Evolutionary conservation across 1,284 basidiomycete genomes (phyloP), one percentile per base, ranked within the genome.

Genomic region (Ceratobasidium sp.): DNA sequence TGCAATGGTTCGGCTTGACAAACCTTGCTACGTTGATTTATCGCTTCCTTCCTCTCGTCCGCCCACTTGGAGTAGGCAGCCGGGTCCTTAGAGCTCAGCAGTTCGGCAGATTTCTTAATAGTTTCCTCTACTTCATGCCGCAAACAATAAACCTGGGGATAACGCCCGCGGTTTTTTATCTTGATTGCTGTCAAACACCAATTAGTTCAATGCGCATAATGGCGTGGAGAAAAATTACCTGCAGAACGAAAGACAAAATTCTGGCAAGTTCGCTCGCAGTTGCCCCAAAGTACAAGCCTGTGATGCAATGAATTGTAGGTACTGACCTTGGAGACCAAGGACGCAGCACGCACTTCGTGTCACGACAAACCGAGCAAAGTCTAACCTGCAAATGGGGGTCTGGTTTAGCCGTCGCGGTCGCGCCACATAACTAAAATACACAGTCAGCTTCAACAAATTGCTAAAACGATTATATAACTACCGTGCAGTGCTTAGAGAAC

Each of bases 401-500:
- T 16, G 28, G 26, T n/a, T 49, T 26, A 30, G 44, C 46, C 44
- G 32, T 64, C 30, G 62, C 30, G 21, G 14, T 46, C 5, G 35
- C 28, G 32, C 62, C 41, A 62, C 59, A 46, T 13, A 62, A 30
- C 59, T 46, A 26, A 46, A 7, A 1, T 5, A 43, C 16, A 11
- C 11, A 1, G 16, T 41, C 23, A 62, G 43, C 11, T 1, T 14
- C 6, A 21, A 18, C 18, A 35, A 23, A 4, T 26, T 59, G 38
- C 26, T 21, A 9, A 44, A 2, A 14, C 13, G 11, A 16, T 26
- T 11, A 32, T 16, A 4, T 11, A 32, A 28, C 50, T 30, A 62
- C 47, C 11, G 46, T 64, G 21, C 46, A 50, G 13, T 35, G 18
- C 44, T 64, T 64, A 2, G 47, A 64, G 32, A 64, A 52, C 18